Evolutionary conservation across 2,329 filamentous ascomycete genomes (phyloP).

Genomic region (Aureobasidium sp.): DNA sequence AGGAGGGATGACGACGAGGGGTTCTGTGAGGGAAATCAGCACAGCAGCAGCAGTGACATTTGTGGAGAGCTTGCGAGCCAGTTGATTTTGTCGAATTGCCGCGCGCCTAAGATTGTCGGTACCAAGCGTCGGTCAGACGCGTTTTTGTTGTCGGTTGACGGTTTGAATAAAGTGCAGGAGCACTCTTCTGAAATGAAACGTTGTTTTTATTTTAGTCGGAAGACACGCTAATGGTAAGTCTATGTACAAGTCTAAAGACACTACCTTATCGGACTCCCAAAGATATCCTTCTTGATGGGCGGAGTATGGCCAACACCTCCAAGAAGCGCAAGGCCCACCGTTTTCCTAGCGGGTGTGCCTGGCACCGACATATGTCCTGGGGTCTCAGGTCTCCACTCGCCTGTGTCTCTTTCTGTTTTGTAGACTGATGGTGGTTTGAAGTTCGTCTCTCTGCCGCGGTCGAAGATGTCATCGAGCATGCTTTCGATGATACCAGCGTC

Average conservation of each 20-base stretch:
- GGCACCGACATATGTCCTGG: constrained; percentile 31
- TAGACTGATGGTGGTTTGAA: constrained; percentile 39
- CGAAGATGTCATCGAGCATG: constrained; percentile 90
- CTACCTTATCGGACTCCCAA: constrained; percentile 39
- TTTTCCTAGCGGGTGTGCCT: constrained; percentile 35
- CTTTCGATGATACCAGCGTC: constrained; percentile 86
- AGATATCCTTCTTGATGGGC: constrained; percentile 29
- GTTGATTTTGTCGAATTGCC: too few species aligned
- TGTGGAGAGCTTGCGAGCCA: too few species aligned
- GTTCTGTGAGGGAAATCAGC: too few species aligned
- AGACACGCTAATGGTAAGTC: too few species aligned
- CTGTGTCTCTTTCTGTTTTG: constrained; percentile 26
- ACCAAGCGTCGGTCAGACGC: too few species aligned
- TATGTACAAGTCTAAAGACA: neutral
- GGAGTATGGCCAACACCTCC: constrained; percentile 29
- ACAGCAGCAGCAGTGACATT: too few species aligned
- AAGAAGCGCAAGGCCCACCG: constrained; percentile 23
- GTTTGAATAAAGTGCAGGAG: too few species aligned
- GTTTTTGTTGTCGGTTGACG: too few species aligned
- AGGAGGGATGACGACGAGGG: too few species aligned
- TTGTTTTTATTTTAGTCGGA: too few species aligned
- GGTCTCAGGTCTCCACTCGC: constrained; percentile 29
- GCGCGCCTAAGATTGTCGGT: too few species aligned
- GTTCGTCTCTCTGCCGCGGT: constrained; percentile 62
- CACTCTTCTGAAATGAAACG: too few species aligned